Base-by-base conservation (phyloP, 2,329 filamentous ascomycete species). In the Zymoseptoria crescenta region DNA sequence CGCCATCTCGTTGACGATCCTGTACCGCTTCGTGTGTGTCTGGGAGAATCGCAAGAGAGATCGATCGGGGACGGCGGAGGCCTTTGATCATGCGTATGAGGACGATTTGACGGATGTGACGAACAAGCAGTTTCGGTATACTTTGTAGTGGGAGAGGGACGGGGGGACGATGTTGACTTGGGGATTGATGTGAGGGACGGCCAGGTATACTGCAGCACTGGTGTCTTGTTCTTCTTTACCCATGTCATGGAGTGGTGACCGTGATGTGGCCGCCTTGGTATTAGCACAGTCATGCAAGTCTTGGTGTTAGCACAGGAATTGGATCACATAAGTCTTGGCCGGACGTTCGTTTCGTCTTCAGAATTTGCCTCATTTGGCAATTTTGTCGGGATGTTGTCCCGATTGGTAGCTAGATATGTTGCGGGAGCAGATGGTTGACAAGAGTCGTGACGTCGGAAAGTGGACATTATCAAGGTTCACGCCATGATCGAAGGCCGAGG, bases 1-100 rank as follows among this genome's bases (percentile, higher is more conserved):
- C 2, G 68, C 73, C 2, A 70, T 68, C 8, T 45, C 75, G 5
- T 68, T 80, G 3, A 72, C 74, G 0, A 59, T 80, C 5, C 65
- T 75, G 0, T 81, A 81, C 62, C 75, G 79, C 3, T 69, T 72
- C 35, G 61, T 79, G 6, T 80, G 78, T 60, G 68, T 77, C 4
- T 73, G 70, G 71, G 72, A 77, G 9, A 81, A 81, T 61, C 68
- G 66, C 19, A 70, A 68, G 57, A 73, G 78, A 27, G 78, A 81
- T 59, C 69, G 69, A 52, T 64, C 74, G 1, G 77, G 77, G 2
- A 73, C 71, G 8, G 57, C 72, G n/a, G 79, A 82, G 67, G 78
- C 73, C 1, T 82, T 76, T 52, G 80, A 81, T 52, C 75, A 81
- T 65, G 79, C 79, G 0, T 81, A 79, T 58, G 77, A 81, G 55